Base-by-base conservation (phyloP, 2,329 filamentous ascomycete genomes). In the Apiospora kogelbergensis region DNA sequence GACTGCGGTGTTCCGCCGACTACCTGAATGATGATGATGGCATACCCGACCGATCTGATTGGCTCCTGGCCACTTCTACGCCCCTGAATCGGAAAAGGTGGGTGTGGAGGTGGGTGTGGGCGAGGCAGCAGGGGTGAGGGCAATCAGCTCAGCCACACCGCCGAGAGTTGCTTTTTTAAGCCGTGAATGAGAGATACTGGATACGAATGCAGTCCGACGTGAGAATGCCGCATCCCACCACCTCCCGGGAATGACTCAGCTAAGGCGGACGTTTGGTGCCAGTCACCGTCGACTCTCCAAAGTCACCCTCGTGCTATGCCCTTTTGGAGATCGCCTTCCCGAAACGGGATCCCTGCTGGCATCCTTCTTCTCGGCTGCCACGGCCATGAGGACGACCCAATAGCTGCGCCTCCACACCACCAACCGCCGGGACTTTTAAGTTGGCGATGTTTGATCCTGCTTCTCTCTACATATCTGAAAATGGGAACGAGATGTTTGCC, bases 401-500 rank as follows among this genome's bases (percentile, higher is more conserved):
- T 60, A 60, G 53, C 53, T 60, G 53, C 53, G 53, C 53, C 53
- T 60, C 53, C 53, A 60, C 53, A 60, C 53, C 53, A 60, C 53
- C 53, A 60, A 60, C 20, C 53, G 30, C 17, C 53, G 30, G 53
- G n/a, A 60, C 53, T 33, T 37, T 57, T 37, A 2, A 37, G 53
- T 60, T n/a, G 53, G 53, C 33, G 53, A 60, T 60, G 11, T 33
- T 30, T 13, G 4, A n/a, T 48, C 22, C 2, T 42, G 40, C 2
- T 42, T 13, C 13, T 15, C 13, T 15, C 13, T 42, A 13, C 11
- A 42, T 42, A 15, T 42, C 40, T 15, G 17, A 3, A 2, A 42
- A 42, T 15, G 46, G 13, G 37, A 13, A 13, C 17, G 22, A 11
- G 30, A 60, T 37, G 53, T 11, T 37, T 60, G 53, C 26, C 11